These are phyloP conservation scores for Microcera coccophila DNA, from an alignment of 2,329 filamentous ascomycete genomes.

Conservation along the genomic window DNA sequence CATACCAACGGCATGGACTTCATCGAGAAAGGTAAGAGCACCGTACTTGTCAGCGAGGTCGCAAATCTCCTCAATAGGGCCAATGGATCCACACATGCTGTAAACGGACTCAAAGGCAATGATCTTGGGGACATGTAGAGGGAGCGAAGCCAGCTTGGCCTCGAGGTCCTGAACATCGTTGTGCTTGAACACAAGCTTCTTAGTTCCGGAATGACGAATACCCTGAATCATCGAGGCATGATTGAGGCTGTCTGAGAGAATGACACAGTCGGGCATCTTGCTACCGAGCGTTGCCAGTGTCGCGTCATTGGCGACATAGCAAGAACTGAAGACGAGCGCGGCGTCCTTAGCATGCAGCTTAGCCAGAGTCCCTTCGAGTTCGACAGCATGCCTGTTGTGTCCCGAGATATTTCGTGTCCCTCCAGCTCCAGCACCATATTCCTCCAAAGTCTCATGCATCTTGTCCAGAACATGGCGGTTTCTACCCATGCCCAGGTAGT, in stretches of 20 bases:
- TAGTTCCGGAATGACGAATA: slow-evolving; percentile 93
- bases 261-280: slow-evolving; percentile 93
- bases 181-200: slow-evolving; percentile 98
- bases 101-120: slow-evolving; percentile 99
- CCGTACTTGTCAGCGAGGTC: slow-evolving; percentile 97
- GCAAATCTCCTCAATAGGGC: slow-evolving; percentile 92
- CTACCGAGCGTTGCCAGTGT: slow-evolving; percentile 95
- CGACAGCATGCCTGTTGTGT: slow-evolving; percentile 91
- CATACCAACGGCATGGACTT: slow-evolving; percentile 99
- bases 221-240: slow-evolving; percentile 99
- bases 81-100: slow-evolving; percentile 98
- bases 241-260: slow-evolving; percentile 95
- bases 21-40: slow-evolving; percentile 93
- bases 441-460: slow-evolving; percentile 94
- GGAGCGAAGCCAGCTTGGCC: slow-evolving; percentile 83
- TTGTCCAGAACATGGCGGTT: slow-evolving; percentile 80
- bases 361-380: slow-evolving; percentile 75
- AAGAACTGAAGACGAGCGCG: slow-evolving; percentile 92
- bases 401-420: slow-evolving; percentile 97
- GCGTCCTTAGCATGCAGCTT: slow-evolving; percentile 88
- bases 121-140: slow-evolving; percentile 84
- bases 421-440: slow-evolving; percentile 90
- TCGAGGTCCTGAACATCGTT: slow-evolving; percentile 94
- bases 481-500: slow-evolving; percentile 96
- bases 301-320: slow-evolving; percentile 97